phyloP scores from a whole-genome alignment of 805 yeast genomes.

The Cyberlindnera nakhonratchasimensis region DNA sequence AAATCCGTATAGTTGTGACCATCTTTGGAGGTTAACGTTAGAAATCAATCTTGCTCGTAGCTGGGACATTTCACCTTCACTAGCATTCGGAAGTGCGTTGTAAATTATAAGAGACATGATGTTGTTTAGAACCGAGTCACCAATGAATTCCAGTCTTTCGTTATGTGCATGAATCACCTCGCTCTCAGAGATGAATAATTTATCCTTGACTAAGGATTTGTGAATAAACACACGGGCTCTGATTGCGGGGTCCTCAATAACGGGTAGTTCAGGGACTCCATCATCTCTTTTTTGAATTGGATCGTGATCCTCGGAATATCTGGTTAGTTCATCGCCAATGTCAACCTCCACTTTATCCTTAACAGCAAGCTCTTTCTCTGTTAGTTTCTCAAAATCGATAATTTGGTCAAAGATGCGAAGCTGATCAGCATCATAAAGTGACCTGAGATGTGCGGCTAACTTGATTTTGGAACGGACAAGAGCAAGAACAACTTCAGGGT shows the following conservation, averaged over 20 bases:
- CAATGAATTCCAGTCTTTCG: conserved; percentile 86
- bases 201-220: conserved; percentile 63
- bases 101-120: conserved; percentile 69
- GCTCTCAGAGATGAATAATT: conserved; percentile 48
- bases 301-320: conserved; percentile 25
- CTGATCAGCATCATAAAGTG: conserved; percentile 45
- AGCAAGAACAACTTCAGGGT: conserved; percentile 44
- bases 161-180: conserved; percentile 66
- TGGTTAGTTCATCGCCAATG: conserved; percentile 4
- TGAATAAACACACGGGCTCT: conserved; percentile 76
- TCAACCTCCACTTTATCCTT: conserved; percentile 8
- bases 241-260: conserved; percentile 54
- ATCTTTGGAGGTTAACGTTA: conserved; percentile 66
- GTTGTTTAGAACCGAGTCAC: conserved; percentile 79
- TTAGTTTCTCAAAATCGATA: conserved; percentile 34
- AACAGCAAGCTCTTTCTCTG: not conserved
- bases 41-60: conserved; percentile 69
- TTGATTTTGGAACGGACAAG: conserved; percentile 51
- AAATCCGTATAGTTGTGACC: conserved; percentile 67
- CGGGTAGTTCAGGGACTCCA: conserved; percentile 67
- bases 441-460: conserved; percentile 57
- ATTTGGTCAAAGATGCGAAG: conserved; percentile 57
- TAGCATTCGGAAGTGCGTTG: conserved; percentile 59
- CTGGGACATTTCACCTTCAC: conserved; percentile 78
- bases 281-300: not conserved